Conservation (phyloP, 2,329 filamentous ascomycete genomes). For the Herpotrichia juniperi region DNA sequence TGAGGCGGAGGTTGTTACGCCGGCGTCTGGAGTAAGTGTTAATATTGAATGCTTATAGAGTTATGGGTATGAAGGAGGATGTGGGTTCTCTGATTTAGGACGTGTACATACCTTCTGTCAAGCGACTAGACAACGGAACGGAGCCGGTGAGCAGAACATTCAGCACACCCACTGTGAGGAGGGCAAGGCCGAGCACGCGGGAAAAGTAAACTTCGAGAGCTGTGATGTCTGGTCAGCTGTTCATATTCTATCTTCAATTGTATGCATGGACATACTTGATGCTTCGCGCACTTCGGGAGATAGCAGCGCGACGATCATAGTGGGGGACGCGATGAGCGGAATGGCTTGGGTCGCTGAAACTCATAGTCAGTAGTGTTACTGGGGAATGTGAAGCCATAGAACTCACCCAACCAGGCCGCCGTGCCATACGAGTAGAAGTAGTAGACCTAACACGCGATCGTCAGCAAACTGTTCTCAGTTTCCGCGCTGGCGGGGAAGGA, state of each 20-base stretch:
- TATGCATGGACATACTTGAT: conserved; percentile 52
- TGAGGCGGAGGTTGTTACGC: conserved; percentile 40
- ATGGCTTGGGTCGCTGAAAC: conserved; percentile 49
- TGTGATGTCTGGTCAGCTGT: conserved; percentile 24
- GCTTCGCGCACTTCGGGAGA: conserved; percentile 62
- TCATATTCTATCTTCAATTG: neutral
- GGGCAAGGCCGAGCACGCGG: conserved; percentile 70
- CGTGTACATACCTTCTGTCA: conserved; percentile 42
- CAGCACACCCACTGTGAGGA: conserved; percentile 68
- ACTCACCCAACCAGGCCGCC: conserved; percentile 48
- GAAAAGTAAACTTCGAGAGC: conserved; percentile 76
- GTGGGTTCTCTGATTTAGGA: too few species aligned
- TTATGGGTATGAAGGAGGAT: neutral
- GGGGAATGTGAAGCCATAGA: neutral
- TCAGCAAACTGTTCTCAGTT: neutral
- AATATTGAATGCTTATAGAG: conserved; percentile 1
- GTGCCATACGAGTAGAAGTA: conserved; percentile 52
- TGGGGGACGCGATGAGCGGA: conserved; percentile 65
- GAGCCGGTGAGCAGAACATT: conserved; percentile 73
- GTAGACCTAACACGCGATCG: conserved; percentile 43
- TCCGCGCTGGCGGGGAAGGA: neutral
- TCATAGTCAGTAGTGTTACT: neutral
- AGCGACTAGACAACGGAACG: conserved; percentile 66
- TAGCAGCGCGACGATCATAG: conserved; percentile 65
- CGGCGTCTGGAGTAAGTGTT: conserved; percentile 21